Conservation (phyloP, 2,329 filamentous ascomycete genomes). For the Stachybotrys chlorohalonatus region DNA sequence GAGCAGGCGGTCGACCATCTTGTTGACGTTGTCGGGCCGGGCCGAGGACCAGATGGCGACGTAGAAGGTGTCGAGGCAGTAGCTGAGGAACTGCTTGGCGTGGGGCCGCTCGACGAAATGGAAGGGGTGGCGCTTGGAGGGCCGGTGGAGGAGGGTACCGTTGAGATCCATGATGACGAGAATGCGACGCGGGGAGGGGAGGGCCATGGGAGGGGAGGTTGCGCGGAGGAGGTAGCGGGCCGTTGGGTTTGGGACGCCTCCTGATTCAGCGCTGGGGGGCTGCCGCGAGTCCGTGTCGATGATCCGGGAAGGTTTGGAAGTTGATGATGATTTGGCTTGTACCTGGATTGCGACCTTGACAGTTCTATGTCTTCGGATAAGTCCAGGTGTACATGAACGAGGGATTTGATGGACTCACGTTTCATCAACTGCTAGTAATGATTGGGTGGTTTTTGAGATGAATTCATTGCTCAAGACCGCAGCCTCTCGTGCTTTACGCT, state of each 20-base stretch:
- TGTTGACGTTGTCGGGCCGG: slow-evolving; percentile 58
- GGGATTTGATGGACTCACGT: too few relatives aligned
- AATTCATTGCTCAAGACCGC: too few relatives aligned
- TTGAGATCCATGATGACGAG: slow-evolving; percentile 89
- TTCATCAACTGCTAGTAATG: too few relatives aligned
- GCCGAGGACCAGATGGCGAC: slow-evolving; percentile 93
- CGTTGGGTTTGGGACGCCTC: slow-evolving; percentile 53
- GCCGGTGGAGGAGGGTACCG: slow-evolving; percentile 75
- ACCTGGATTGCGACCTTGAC: not conserved
- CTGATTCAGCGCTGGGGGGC: slow-evolving; percentile 31
- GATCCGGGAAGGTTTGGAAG: not conserved
- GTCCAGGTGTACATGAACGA: not conserved
- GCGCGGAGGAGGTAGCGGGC: slow-evolving; percentile 51
- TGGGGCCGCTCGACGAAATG: slow-evolving; percentile 59
- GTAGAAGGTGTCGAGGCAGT: slow-evolving; percentile 64
- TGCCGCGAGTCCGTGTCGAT: slow-evolving; percentile 14
- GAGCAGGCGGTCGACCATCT: slow-evolving; percentile 60
- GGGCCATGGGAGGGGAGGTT: slow-evolving; percentile 27
- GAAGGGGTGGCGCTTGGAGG: slow-evolving; percentile 34
- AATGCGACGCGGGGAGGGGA: slow-evolving; percentile 47
- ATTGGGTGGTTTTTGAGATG: too few relatives aligned
- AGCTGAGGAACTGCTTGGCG: slow-evolving; percentile 59
- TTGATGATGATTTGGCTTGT: not conserved
- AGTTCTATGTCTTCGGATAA: not conserved
- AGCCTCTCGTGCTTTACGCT: not conserved